Conservation (phyloP, 495 filamentous ascomycete species). For the Penicillium nucicola region DNA sequence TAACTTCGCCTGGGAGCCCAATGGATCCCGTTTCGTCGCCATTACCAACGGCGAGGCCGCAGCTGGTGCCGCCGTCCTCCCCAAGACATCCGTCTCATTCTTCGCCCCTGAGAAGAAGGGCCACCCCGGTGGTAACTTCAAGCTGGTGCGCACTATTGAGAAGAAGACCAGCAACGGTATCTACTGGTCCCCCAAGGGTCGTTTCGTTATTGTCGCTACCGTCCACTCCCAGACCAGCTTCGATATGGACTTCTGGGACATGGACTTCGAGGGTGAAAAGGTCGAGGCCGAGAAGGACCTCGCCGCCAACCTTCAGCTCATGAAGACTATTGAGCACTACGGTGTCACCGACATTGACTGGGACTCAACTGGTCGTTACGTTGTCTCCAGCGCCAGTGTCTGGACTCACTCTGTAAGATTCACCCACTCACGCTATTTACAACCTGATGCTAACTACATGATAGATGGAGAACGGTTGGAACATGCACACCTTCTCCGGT, state of each 20-base stretch:
- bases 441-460: conserved; percentile 31
- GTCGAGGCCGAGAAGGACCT: conserved; percentile 88
- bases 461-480: conserved; percentile 98
- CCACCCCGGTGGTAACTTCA: conserved; percentile 80
- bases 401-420: conserved; percentile 90
- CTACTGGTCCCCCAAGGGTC: conserved; percentile 97
- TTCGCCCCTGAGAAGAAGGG: conserved; percentile 96
- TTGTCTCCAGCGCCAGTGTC: conserved; percentile 83
- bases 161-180: conserved; percentile 99
- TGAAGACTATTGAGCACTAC: conserved; percentile 92
- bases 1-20: conserved; percentile 98
- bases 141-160: conserved; percentile 85
- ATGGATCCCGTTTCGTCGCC: conserved; percentile 92
- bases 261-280: conserved; percentile 98
- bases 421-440: not conserved
- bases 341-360: conserved; percentile 97
- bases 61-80: conserved; percentile 74
- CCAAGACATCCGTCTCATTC: conserved; percentile 92
- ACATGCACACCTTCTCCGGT: conserved; percentile 94
- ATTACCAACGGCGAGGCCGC: conserved; percentile 90
- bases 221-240: conserved; percentile 88
- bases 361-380: conserved; percentile 93
- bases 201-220: conserved; percentile 90
- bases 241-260: conserved; percentile 95
- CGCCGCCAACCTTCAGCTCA: conserved; percentile 87